Evolutionary conservation across 441 rosid genomes (phyloP).

Genomic region (Caryocar brasiliense): DNA sequence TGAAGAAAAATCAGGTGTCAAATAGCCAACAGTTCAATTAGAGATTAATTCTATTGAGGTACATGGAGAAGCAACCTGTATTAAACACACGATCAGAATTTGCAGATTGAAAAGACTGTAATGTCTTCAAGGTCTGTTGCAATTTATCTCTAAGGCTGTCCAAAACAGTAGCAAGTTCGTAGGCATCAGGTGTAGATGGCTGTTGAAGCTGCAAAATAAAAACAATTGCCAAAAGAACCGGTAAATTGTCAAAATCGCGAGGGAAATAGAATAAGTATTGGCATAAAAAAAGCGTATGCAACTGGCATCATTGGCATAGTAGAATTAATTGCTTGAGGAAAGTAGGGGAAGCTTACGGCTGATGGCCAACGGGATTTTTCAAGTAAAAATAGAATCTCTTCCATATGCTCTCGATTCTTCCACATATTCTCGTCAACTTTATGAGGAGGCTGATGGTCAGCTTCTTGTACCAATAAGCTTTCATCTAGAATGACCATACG

Average conservation of each 20-base stretch:
- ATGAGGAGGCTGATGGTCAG: constrained; percentile 58
- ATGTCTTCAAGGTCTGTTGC: constrained; percentile 27
- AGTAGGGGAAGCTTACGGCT: constrained; percentile 21
- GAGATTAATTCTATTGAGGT: background rate
- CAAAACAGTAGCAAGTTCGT: constrained; percentile 32
- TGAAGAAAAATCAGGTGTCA: no score
- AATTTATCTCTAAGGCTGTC: constrained; percentile 31
- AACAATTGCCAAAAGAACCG: background rate
- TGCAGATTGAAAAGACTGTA: constrained; percentile 60
- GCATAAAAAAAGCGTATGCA: background rate
- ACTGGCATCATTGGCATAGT: no score
- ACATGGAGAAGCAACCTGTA: constrained; percentile 45
- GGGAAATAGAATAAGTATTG: background rate
- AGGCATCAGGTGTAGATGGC: constrained; percentile 43
- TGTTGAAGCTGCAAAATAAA: constrained; percentile 49
- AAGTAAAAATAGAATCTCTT: constrained; percentile 70
- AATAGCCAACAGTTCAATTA: background rate
- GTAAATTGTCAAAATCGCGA: no score
- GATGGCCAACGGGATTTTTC: constrained; percentile 61
- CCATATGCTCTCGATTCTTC: constrained; percentile 89
- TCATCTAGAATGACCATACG: constrained; percentile 31
- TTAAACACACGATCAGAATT: constrained; percentile 78
- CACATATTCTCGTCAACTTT: constrained; percentile 97
- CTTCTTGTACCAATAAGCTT: constrained; percentile 42
- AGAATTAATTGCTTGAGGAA: no score